phyloP scores from a whole-genome alignment of 805 yeast genomes.

The Candida coquimbonensis region DNA sequence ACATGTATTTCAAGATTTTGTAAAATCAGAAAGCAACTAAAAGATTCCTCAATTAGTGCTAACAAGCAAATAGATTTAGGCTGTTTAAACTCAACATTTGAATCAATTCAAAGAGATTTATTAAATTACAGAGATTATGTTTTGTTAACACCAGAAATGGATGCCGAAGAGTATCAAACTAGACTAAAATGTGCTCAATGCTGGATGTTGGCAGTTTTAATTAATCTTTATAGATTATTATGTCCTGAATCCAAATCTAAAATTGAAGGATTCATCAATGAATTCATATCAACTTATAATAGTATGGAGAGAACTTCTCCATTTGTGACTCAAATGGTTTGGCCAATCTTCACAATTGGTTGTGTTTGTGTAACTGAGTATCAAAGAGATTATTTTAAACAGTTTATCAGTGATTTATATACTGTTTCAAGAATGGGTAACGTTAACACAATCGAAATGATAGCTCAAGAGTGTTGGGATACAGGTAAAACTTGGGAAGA shows the following conservation, averaged over 20 bases:
- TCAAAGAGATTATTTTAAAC: slow-evolving; percentile 26
- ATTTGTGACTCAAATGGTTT: slow-evolving; percentile 52
- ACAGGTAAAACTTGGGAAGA: slow-evolving; percentile 36
- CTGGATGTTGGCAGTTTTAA: slow-evolving; percentile 39
- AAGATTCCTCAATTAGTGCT: slow-evolving; percentile 10
- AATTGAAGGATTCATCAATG: slow-evolving; percentile 31
- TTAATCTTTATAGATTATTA: slow-evolving; percentile 27
- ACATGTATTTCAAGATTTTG: slow-evolving; percentile 39
- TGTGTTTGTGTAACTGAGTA: slow-evolving; percentile 32
- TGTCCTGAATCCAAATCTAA: slow-evolving; percentile 24
- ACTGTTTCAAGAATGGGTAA: slow-evolving; percentile 50
- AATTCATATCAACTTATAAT: slow-evolving; percentile 41
- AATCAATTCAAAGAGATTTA: slow-evolving; percentile 28
- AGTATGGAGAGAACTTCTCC: slow-evolving; percentile 41
- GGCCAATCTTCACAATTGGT: slow-evolving; percentile 50
- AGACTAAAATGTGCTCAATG: slow-evolving; percentile 48
- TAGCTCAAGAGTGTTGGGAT: slow-evolving; percentile 42
- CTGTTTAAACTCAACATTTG: slow-evolving; percentile 21
- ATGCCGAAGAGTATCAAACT: slow-evolving; percentile 28
- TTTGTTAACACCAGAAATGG: slow-evolving; percentile 14
- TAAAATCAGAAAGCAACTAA: slow-evolving; percentile 25
- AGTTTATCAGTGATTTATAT: slow-evolving; percentile 36
- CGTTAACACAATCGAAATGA: slow-evolving; percentile 33
- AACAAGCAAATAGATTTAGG: slow-evolving; percentile 4
- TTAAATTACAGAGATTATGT: slow-evolving; percentile 44